Base-by-base conservation (phyloP, 768 basidiomycete species). In the Suillus alpinus region DNA sequence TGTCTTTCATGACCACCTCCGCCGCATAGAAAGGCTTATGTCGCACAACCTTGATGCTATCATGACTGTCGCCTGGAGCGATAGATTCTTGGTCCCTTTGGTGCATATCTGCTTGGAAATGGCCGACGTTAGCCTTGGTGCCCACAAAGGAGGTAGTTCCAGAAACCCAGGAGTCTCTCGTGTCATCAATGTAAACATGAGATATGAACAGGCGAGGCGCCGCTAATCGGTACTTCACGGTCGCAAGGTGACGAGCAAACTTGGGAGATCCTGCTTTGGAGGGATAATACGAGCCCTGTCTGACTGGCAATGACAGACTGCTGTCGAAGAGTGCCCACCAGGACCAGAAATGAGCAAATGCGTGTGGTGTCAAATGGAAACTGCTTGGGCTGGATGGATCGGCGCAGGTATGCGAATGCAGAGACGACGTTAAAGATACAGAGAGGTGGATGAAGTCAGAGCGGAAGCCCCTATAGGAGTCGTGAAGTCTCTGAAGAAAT, bases 391-490 rank as follows among this genome's bases (percentile, higher is more conserved):
- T 71, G 6, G 68, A 68, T 13, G 64, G 65, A 8, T 63, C 64
- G 63, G 66, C 71, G 18, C 57, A 46, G 34, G 53, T 29, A 13
- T 51, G 40, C 39, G 58, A 57, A 49, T 68, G 75, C 23, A 85
- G 77, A 7, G 87, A 87, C 2, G 91, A 89, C 29, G 84, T 83
- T 65, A 97, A 76, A 2, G 95, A 97, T 43, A 94, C 81, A 0
- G 94, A 94, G 58, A 95, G 82, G 72, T 98, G 95, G 51, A 98
- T 88, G 70, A 93, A 95, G 74, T 98, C 90, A 6, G 94, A 96
- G 39, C 95, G 88, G 73, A 98, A 97, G 8, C 85, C 91, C 61
- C 84, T 83, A 74, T 86, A 96, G 0, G 94, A 94, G 73, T 98
- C 95, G 31, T 80, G 75, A 23, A 66, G 60, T 52, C 76, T 79